Conservation (phyloP, 305 asterid species). For the Ajuga reptans region DNA sequence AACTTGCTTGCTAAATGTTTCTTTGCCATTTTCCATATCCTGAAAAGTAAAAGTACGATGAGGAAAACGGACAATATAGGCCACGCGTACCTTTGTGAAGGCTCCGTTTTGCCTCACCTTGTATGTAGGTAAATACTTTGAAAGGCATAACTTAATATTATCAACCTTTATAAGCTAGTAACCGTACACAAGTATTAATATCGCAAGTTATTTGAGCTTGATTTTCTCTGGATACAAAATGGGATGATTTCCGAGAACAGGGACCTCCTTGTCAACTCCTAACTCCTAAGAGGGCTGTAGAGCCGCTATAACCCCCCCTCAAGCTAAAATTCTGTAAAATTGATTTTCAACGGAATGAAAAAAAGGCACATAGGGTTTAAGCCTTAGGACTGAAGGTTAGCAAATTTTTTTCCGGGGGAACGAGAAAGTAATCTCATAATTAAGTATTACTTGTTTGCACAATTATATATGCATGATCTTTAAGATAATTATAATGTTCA, state of each 20-base stretch:
- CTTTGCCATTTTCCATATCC: conserved; percentile 40
- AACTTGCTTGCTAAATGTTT: conserved; percentile 36
- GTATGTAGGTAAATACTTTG: not conserved
- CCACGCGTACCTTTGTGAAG: not conserved
- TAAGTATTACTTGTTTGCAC: not conserved
- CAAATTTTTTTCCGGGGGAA: no score
- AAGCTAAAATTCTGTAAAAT: not conserved
- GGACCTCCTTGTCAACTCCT: not conserved
- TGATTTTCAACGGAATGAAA: not conserved
- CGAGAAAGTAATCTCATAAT: not conserved
- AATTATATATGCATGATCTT: no score
- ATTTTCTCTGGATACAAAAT: not conserved
- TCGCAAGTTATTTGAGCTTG: not conserved
- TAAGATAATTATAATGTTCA: not conserved
- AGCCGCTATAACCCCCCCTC: not conserved
- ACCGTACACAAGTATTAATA: not conserved
- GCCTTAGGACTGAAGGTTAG: no score
- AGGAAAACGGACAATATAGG: conserved; percentile 2
- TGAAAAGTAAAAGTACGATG: conserved; percentile 26
- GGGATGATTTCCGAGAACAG: not conserved
- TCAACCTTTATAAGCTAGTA: not conserved
- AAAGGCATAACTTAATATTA: not conserved
- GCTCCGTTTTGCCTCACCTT: not conserved
- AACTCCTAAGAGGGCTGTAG: not conserved
- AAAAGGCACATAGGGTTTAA: no score